phyloP scores from a whole-genome alignment of 225 moss, liverwort and hornwort genomes.

The Sphagnum contortum region DNA sequence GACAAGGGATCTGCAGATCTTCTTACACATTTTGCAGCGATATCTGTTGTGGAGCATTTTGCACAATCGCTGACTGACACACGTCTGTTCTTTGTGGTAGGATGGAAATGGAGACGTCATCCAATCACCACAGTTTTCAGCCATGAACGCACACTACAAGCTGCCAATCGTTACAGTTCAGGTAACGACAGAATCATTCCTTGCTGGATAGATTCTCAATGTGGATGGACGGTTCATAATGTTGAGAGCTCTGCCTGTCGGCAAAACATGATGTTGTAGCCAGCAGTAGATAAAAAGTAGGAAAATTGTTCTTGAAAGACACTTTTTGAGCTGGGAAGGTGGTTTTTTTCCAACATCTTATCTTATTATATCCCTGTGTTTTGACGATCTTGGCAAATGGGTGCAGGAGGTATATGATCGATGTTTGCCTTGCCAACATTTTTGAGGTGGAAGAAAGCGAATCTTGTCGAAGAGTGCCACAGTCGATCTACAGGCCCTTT shows the following conservation, averaged over 20 bases:
- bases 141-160: constrained; percentile 42
- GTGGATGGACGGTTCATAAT: no score
- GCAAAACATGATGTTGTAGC: no score
- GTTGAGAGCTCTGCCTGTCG: neutral
- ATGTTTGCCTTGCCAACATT: constrained; percentile 68
- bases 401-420: constrained; percentile 54
- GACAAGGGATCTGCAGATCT: no score
- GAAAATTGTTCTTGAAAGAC: no score
- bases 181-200: constrained; percentile 20
- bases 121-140: constrained; percentile 50
- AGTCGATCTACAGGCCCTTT: constrained; percentile 60
- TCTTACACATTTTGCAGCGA: no score
- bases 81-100: constrained; percentile 15
- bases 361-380: no score
- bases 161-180: constrained; percentile 85
- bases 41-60: no score
- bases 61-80: no score
- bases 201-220: no score
- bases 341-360: no score
- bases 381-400: neutral
- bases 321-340: no score
- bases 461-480: constrained; percentile 51
- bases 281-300: no score
- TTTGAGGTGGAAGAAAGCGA: constrained; percentile 83
- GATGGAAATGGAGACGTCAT: constrained; percentile 31